Conservation (phyloP, 2,329 filamentous ascomycete genomes). For the Plectosphaerella sp. region DNA sequence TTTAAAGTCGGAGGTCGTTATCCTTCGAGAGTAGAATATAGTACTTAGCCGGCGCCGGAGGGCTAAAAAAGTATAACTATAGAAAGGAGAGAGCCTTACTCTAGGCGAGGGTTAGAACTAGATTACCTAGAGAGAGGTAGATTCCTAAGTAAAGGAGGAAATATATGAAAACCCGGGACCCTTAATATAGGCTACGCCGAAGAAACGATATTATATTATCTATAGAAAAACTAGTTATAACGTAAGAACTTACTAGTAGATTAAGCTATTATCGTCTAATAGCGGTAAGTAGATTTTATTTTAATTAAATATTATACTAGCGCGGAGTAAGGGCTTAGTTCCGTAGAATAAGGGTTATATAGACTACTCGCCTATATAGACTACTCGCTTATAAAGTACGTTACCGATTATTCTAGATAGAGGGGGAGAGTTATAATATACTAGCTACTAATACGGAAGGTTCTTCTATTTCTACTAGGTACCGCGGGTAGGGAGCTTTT, state of each 20-base stretch:
- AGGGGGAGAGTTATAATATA: too few species aligned
- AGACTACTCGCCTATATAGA: neutral
- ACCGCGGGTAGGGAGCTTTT: too few species aligned
- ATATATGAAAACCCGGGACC: neutral
- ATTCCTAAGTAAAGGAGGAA: neutral
- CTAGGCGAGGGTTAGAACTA: conserved; percentile 21
- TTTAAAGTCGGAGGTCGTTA: too few species aligned
- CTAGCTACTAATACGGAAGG: too few species aligned
- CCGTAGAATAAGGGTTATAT: neutral
- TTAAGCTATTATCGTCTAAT: neutral
- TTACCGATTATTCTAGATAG: too few species aligned
- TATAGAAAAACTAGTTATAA: neutral
- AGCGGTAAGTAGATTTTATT: neutral
- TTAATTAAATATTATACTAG: neutral
- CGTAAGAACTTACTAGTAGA: neutral
- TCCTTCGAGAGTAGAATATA: too few species aligned
- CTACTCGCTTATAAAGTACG: neutral
- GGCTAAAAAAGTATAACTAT: too few species aligned
- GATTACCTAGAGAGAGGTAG: neutral
- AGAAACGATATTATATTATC: neutral
- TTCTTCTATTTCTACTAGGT: too few species aligned
- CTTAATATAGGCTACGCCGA: neutral
- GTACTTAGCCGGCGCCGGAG: too few species aligned
- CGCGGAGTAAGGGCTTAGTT: neutral
- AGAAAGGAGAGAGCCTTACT: too few species aligned